Evolutionary conservation across 2,329 filamentous ascomycete genomes (phyloP).

Genomic region (Didymella sp.): DNA sequence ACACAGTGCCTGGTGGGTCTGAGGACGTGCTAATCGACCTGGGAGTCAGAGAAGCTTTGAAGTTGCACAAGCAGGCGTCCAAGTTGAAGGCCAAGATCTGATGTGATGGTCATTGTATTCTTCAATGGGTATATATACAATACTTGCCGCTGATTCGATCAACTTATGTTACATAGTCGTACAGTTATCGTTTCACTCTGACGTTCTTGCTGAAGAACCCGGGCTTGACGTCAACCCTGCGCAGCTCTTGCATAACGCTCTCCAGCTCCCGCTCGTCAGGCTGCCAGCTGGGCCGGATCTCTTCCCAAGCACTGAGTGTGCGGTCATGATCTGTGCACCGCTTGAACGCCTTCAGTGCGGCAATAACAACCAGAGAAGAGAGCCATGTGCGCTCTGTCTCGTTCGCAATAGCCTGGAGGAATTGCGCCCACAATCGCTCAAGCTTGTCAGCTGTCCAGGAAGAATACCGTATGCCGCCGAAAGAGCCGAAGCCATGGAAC

Average conservation of each 20-base stretch:
- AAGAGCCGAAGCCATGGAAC: conserved; percentile 79
- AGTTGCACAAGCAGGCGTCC: conserved; percentile 34
- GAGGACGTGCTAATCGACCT: conserved; percentile 43
- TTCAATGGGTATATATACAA: background rate
- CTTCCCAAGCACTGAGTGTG: conserved; percentile 63
- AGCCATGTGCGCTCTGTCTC: conserved; percentile 39
- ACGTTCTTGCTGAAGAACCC: conserved; percentile 25
- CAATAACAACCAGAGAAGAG: conserved; percentile 34
- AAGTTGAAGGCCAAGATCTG: conserved; percentile 31
- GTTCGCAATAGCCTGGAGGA: conserved; percentile 29
- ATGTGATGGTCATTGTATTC: background rate
- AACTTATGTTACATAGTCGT: background rate
- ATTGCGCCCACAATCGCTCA: conserved; percentile 51
- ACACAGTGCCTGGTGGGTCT: conserved; percentile 35
- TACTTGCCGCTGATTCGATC: background rate
- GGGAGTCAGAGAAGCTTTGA: conserved; percentile 41
- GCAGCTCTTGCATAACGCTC: conserved; percentile 32
- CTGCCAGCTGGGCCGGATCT: conserved; percentile 51
- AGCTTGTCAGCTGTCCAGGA: conserved; percentile 78
- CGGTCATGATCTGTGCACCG: conserved; percentile 62
- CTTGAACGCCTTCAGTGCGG: conserved; percentile 63
- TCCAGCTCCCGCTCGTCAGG: conserved; percentile 47
- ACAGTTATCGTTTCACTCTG: conserved; percentile 1
- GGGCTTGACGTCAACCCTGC: conserved; percentile 29
- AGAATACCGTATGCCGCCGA: conserved; percentile 71